Percentiles rank a stretch among this genome's conserved stretches.
phyloP scores from a whole-genome alignment of 1,139 yeast species.

The Pichia sp. region DNA sequence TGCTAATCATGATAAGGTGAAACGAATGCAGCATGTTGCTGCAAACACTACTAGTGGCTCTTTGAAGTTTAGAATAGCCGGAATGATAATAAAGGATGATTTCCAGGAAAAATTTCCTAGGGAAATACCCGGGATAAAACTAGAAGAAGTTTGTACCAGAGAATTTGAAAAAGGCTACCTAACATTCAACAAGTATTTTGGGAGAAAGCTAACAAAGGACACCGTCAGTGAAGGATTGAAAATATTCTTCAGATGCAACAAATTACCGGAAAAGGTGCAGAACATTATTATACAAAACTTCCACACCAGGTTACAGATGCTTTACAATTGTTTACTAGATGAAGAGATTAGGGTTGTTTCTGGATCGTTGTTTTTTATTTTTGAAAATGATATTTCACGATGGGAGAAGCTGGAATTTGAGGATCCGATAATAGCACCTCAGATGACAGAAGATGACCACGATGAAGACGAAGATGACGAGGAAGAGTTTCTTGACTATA shows the following conservation, averaged over 20 bases:
- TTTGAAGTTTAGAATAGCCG: slow-evolving; percentile 73
- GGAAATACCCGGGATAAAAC: slow-evolving; percentile 23
- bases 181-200: slow-evolving; percentile 62
- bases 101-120: slow-evolving; percentile 16
- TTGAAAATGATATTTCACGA: slow-evolving; percentile 57
- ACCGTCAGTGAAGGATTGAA: slow-evolving; percentile 47
- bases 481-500: slow-evolving; percentile 10
- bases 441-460: slow-evolving; percentile 25
- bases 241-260: slow-evolving; percentile 45
- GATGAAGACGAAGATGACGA: slow-evolving; percentile 30
- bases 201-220: slow-evolving; percentile 49
- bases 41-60: slow-evolving; percentile 74
- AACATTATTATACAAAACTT: slow-evolving; percentile 40
- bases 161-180: slow-evolving; percentile 37
- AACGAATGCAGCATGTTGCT: slow-evolving; percentile 60
- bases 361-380: slow-evolving; percentile 68
- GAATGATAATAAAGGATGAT: slow-evolving; percentile 58
- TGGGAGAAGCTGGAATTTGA: slow-evolving; percentile 40
- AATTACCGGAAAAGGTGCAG: slow-evolving; percentile 32
- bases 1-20: slow-evolving; percentile 54
- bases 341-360: slow-evolving; percentile 67
- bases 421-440: slow-evolving; percentile 36
- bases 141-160: slow-evolving; percentile 17
- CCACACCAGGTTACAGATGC: slow-evolving; percentile 53
- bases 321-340: slow-evolving; percentile 59